phyloP scores from a whole-genome alignment of 2,329 filamentous ascomycete genomes.

The Neoscytalidium dimidiatum region DNA sequence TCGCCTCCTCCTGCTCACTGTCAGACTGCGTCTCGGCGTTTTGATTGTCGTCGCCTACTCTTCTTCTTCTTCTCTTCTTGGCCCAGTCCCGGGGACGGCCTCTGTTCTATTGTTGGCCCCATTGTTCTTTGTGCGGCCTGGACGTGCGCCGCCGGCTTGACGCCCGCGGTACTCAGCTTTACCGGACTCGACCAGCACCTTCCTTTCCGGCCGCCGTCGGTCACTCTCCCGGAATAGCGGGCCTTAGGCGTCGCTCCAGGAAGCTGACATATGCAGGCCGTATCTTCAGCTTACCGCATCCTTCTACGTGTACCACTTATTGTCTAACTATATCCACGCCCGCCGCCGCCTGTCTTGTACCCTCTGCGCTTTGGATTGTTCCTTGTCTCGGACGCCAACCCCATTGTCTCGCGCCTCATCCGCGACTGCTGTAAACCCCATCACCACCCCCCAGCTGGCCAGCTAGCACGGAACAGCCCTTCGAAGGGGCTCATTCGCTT shows the following conservation, averaged over 20 bases:
- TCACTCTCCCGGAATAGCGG: not conserved
- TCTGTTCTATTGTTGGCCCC: not conserved
- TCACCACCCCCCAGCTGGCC: not conserved
- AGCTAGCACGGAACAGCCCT: not conserved
- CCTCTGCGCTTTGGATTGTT: not conserved
- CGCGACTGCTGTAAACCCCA: not conserved
- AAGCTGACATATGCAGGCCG: constrained; percentile 17
- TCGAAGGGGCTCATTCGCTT: not conserved
- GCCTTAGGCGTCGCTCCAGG: not conserved
- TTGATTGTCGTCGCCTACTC: not conserved
- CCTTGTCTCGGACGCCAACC: not conserved
- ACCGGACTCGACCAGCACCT: not conserved
- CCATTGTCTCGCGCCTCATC: not conserved
- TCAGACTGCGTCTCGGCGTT: constrained; percentile 4
- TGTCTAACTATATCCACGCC: constrained; percentile 1
- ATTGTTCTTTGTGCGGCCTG: constrained; percentile 7
- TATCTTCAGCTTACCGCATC: constrained; percentile 13
- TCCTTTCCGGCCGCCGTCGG: not conserved
- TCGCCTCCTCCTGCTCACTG: not conserved
- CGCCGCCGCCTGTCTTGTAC: not conserved
- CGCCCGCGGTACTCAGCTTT: not conserved
- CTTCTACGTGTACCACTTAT: not conserved
- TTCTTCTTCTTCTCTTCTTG: constrained; percentile 3
- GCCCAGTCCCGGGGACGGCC: constrained; percentile 11
- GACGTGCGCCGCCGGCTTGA: not conserved